phyloP scores from a whole-genome alignment of 495 filamentous ascomycete genomes.

The Aspergillus wentii region DNA sequence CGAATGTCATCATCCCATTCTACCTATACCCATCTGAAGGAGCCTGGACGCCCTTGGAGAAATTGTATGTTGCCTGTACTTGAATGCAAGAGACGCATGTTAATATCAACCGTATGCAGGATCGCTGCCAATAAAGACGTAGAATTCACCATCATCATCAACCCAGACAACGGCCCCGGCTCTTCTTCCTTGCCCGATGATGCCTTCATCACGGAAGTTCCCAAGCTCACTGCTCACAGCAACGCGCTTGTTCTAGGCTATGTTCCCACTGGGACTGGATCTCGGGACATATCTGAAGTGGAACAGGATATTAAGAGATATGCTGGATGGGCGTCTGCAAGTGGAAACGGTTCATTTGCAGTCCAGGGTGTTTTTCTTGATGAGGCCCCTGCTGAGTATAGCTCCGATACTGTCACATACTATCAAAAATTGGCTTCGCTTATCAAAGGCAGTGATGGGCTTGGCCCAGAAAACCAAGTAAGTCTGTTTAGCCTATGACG shows the following conservation, averaged over 20 bases:
- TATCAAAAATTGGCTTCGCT: conserved; percentile 7
- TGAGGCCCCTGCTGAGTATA: conserved; percentile 15
- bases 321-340: conserved; percentile 19
- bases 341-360: conserved; percentile 5
- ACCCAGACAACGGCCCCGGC: conserved; percentile 40
- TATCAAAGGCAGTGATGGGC: conserved; percentile 9
- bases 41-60: conserved; percentile 29
- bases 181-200: conserved; percentile 19
- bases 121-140: conserved; percentile 19
- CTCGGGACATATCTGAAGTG: conserved; percentile 14
- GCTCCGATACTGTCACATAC: conserved; percentile 4
- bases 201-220: conserved; percentile 29
- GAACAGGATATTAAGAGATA: conserved; percentile 27
- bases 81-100: not conserved
- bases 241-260: conserved; percentile 42
- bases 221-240: conserved; percentile 18
- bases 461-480: conserved; percentile 13
- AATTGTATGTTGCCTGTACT: conserved; percentile 8
- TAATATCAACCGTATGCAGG: conserved; percentile 8
- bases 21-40: conserved; percentile 31
- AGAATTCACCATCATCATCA: conserved; percentile 37
- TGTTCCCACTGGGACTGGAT: conserved; percentile 30
- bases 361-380: conserved; percentile 20
- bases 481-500: not conserved
- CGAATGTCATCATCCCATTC: conserved; percentile 26